Base-by-base conservation (phyloP, 108 stramenopile species). In the Nannochloropsis gaditana region DNA sequence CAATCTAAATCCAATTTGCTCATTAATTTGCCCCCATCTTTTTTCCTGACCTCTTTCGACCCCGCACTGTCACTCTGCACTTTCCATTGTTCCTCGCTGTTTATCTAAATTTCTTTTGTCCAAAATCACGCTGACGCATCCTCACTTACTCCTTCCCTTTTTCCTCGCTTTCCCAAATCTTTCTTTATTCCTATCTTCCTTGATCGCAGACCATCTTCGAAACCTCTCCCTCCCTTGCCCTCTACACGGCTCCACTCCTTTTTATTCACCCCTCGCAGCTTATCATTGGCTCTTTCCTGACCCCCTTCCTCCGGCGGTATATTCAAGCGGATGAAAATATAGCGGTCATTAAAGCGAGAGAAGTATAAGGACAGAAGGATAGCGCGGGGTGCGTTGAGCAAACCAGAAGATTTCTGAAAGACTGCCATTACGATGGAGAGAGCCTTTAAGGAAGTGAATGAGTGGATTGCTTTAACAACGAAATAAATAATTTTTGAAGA, bases 171-270 rank as follows among this genome's bases (percentile, higher is more conserved):
- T 31, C 31, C 31, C 31, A 1, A 31, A 31, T 31, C 31, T 31
- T 31, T 31, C 31, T 31, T 31, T 31, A 31, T 73, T n/a, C 59
- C 59, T 73, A 2, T n/a, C 59, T 73, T n/a, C 59, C 6, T 73
- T n/a, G 19, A n/a, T n/a, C n/a, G 15, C 59, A 73, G 59, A 73
- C 59, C 59, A 73, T 73, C 59, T 73, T 73, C 59, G 59, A 73
- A n/a, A 3, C 59, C 59, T 73, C 59, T n/a, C 59, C 59, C 59
- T 73, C 59, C 59, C 15, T 73, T 15, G 59, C 59, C 59, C 59
- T 73, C 6, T 73, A 5, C 59, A n/a, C 59, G 59, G 59, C 59
- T 2, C 59, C 59, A 15, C 59, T 73, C 59, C 59, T 73, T 8
- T 73, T 73, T 2, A 73, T 73, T n/a, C 59, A 73, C 8, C 59